A percentile compares a stretch with the other conserved stretches of the same genome.
Conservation (phyloP, 768 basidiomycete genomes). For the Boletus rubropictus region DNA sequence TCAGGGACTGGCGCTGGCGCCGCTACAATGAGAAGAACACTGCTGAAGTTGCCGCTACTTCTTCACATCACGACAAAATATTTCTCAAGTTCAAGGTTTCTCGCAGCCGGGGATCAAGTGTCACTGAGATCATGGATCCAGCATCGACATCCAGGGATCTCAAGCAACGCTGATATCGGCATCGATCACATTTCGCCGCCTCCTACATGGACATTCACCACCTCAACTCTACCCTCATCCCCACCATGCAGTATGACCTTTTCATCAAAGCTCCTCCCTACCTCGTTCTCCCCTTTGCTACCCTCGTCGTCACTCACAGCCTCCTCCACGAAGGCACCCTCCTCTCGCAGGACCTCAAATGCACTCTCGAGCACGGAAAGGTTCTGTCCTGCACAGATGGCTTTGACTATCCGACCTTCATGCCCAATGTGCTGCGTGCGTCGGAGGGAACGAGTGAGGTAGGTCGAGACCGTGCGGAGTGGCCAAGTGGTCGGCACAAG, state of each 20-base stretch:
- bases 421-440: constrained; percentile 64
- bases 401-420: constrained; percentile 73
- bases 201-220: constrained; percentile 17
- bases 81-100: neutral
- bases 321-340: constrained; percentile 67
- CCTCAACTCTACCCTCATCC: constrained; percentile 4
- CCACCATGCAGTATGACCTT: constrained; percentile 33
- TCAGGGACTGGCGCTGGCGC: too few species aligned
- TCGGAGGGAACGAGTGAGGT: constrained; percentile 74
- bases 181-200: constrained; percentile 6
- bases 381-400: constrained; percentile 74
- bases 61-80: too few species aligned
- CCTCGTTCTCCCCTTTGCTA: constrained; percentile 10
- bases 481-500: constrained; percentile 75
- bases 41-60: neutral
- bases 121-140: neutral
- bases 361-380: constrained; percentile 60
- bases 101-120: neutral
- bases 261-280: constrained; percentile 36
- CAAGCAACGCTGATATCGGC: neutral
- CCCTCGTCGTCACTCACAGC: constrained; percentile 41
- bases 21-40: too few species aligned
- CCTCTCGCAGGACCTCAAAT: constrained; percentile 52
- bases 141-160: neutral
- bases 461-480: constrained; percentile 62